Base-by-base conservation (phyloP, 148 eudicot genomes). In the Rhododendron simsii region DNA sequence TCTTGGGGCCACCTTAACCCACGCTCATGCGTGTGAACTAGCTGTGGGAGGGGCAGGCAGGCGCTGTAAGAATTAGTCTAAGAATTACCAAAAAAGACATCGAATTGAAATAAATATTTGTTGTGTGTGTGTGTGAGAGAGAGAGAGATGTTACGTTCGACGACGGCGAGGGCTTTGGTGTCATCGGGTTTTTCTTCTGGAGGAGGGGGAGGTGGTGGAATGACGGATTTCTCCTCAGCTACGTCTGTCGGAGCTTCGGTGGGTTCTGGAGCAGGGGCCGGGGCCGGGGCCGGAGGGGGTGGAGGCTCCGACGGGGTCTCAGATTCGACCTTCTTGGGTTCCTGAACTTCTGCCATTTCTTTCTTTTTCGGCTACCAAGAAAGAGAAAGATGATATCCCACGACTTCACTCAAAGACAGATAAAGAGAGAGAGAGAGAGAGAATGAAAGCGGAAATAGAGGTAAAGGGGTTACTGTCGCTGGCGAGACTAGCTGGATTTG, bases 141-240 rank as follows among this genome's bases (percentile, higher is more conserved):
- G 73, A 44, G 69, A 55, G 78, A 50, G 48, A 53, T 48, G 80
- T 86, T 89, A 95, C 96, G 90, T 90, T 92, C 93, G 83, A 89
- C 91, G 45, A 84, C 48, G 20, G 59, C 89, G 20, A 91, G 89
- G 4, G 93, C 91, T 90, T 87, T 91, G 77, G 85, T 87, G n/a
- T 94, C 93, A 65, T 91, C 95, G 23, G 86, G 59, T 71, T 91
- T 91, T 33, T 87, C 91, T 57, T 90, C 91, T 3, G 84, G 67
- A 50, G 85, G 86, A 83, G 85, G 82, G 35, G 30, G 78, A 48
- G 89, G 85, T 7, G 85, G 65, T 33, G 91, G 89, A 65, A 91
- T 86, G 30, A 89, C 87, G 16, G 88, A 55, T 89, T 95, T 91
- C 89, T 92, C 92, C 79, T 89, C 93, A 7, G 86, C 83, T 37